Evolutionary conservation across 1,284 basidiomycete genomes (phyloP).

Genomic region (Cryptococcus deneoformans): DNA sequence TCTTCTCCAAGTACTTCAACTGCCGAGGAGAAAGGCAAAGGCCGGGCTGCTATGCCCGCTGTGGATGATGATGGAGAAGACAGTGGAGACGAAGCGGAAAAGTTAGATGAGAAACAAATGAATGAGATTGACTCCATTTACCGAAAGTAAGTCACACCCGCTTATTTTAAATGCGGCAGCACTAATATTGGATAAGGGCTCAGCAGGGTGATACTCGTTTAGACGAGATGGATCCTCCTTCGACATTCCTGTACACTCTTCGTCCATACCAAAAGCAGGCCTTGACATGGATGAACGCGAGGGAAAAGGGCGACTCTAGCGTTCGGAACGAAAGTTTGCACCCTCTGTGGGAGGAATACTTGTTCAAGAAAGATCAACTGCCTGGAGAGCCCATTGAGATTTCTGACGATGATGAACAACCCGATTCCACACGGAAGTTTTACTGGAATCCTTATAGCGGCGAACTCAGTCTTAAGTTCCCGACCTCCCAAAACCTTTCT

Average conservation of each 20-base stretch:
- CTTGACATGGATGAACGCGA: constrained; percentile 86
- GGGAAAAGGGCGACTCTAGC: constrained; percentile 70
- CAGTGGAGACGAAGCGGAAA: constrained; percentile 60
- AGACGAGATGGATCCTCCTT: constrained; percentile 75
- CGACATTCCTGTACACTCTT: constrained; percentile 73
- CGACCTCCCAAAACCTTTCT: constrained; percentile 72
- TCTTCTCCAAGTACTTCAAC: not conserved
- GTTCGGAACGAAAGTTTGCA: constrained; percentile 79
- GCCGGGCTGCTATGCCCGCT: constrained; percentile 22
- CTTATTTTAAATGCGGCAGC: constrained; percentile 4
- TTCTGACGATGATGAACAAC: constrained; percentile 42
- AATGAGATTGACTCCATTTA: constrained; percentile 68
- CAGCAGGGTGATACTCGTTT: constrained; percentile 74
- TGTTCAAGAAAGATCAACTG: constrained; percentile 40
- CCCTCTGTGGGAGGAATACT: constrained; percentile 90
- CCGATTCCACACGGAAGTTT: constrained; percentile 54
- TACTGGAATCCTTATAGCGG: constrained; percentile 91
- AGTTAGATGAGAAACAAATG: constrained; percentile 68
- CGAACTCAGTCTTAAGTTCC: constrained; percentile 86
- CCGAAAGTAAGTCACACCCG: constrained; percentile 59
- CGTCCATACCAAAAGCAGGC: constrained; percentile 95
- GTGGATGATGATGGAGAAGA: constrained; percentile 45
- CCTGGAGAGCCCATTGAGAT: constrained; percentile 45
- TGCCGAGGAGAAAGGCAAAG: constrained; percentile 27
- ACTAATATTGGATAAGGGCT: constrained; percentile 58